These are phyloP conservation scores for Cercospora berteroae DNA, from an alignment of 2,329 filamentous ascomycete genomes.

Conservation along the genomic window DNA sequence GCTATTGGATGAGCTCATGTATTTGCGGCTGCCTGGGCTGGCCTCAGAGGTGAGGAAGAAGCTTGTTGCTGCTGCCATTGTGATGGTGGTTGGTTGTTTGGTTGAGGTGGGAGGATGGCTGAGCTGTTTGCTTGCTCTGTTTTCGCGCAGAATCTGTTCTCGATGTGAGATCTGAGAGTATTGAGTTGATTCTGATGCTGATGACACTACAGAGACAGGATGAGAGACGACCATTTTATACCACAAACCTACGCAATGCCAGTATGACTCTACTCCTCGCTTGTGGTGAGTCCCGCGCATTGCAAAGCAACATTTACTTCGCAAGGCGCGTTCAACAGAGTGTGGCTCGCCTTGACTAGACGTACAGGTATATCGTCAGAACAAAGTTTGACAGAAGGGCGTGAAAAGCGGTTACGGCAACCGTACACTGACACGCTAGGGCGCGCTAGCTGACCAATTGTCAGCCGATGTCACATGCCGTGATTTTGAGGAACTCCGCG, in stretches of 20 bases:
- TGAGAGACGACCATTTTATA: not conserved
- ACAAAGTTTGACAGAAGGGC: conserved; percentile 1
- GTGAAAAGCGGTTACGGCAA: conserved; percentile 4
- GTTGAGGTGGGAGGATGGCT: not conserved
- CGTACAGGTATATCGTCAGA: conserved; percentile 5
- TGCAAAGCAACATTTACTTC: conserved; percentile 7
- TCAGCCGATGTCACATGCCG: conserved; percentile 3
- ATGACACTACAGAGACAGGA: not conserved
- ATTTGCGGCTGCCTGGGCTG: conserved; percentile 2
- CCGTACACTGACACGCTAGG: not conserved
- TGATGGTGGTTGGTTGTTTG: not conserved
- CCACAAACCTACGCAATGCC: not conserved
- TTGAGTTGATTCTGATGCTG: not conserved
- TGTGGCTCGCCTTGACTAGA: conserved; percentile 12
- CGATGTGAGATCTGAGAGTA: not conserved
- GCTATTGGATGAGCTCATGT: not conserved
- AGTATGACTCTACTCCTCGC: not conserved
- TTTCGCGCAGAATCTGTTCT: not conserved
- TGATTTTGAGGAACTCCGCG: not conserved
- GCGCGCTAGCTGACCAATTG: not conserved
- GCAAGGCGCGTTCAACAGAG: conserved; percentile 7
- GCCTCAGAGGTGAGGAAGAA: conserved; percentile 5
- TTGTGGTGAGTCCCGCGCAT: conserved; percentile 2
- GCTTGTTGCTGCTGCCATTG: conserved; percentile 11
- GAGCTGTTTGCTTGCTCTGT: not conserved